These are phyloP conservation scores for Marvania coccoides DNA, from an alignment of 139 green algal genomes.

Conservation along the genomic window DNA sequence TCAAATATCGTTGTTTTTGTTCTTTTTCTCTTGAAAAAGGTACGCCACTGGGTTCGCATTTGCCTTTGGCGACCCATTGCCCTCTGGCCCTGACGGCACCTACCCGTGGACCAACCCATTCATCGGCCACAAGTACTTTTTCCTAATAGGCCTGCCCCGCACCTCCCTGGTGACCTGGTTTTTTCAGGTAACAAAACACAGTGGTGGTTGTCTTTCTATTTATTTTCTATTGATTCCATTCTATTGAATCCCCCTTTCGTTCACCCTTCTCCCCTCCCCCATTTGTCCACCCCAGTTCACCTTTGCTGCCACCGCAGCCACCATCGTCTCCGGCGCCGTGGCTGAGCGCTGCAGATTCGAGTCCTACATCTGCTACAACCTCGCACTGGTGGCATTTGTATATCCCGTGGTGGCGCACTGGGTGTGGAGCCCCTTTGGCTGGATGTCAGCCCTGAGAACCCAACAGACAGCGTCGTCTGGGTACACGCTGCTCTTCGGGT, in stretches of 20 bases:
- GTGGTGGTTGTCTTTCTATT: no score
- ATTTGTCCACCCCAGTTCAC: no score
- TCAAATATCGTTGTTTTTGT: no score
- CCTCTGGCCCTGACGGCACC: neutral
- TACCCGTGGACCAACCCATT: slow-evolving; percentile 4
- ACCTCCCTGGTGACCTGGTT: neutral
- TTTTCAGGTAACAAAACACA: no score
- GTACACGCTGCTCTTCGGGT: slow-evolving; percentile 17
- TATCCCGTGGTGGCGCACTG: slow-evolving; percentile 59
- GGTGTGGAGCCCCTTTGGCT: slow-evolving; percentile 36
- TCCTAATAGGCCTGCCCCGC: slow-evolving; percentile 9
- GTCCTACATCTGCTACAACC: slow-evolving; percentile 49
- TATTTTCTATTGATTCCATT: no score
- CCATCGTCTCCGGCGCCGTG: slow-evolving; percentile 60
- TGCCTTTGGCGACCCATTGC: slow-evolving; percentile 17
- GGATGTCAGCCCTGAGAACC: slow-evolving; percentile 16
- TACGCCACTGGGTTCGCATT: slow-evolving; percentile 27
- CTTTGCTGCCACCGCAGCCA: slow-evolving; percentile 54
- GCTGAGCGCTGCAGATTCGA: slow-evolving; percentile 44
- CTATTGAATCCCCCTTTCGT: no score
- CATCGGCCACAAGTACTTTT: slow-evolving; percentile 26
- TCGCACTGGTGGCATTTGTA: slow-evolving; percentile 57
- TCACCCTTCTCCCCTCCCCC: no score
- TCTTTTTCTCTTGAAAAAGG: no score
- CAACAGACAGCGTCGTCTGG: neutral